These are phyloP conservation scores for Dispira simplex DNA, from an alignment of 192 early-diverging fungal genomes.

Conservation along the genomic window DNA sequence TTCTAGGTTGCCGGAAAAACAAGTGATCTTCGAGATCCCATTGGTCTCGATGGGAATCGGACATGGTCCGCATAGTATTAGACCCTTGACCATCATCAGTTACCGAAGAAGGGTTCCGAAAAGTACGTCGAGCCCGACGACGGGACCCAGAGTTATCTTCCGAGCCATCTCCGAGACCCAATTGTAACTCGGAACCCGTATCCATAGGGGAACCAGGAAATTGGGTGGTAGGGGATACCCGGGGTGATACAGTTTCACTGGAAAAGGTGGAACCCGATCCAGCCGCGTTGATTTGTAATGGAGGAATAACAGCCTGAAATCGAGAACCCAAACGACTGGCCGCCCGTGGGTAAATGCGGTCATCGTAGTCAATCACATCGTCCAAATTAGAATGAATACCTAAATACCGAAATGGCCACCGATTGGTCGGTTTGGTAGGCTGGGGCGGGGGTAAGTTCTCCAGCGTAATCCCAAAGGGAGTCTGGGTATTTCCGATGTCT, in stretches of 20 bases:
- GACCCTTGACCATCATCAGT: neutral
- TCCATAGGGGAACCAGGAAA: slow-evolving; percentile 8
- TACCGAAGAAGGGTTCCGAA: neutral
- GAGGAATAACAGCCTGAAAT: slow-evolving; percentile 65
- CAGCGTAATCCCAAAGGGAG: slow-evolving; percentile 6
- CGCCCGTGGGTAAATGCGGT: slow-evolving; percentile 62
- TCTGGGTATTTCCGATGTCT: neutral
- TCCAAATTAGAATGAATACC: slow-evolving; percentile 60
- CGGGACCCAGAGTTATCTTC: no score
- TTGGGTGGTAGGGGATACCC: neutral
- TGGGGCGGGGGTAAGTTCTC: slow-evolving; percentile 6
- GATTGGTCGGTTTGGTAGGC: slow-evolving; percentile 26
- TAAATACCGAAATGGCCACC: slow-evolving; percentile 88
- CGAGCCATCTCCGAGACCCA: neutral
- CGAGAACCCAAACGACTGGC: slow-evolving; percentile 63
- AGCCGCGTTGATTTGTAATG: neutral
- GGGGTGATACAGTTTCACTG: neutral
- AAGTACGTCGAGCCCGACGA: neutral
- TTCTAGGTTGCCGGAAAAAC: slow-evolving; percentile 24
- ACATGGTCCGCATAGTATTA: neutral
- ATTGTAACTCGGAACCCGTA: slow-evolving; percentile 15
- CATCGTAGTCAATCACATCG: slow-evolving; percentile 54
- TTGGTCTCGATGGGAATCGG: neutral
- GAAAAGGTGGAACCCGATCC: neutral
- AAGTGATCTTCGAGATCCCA: slow-evolving; percentile 11